phyloP scores from a whole-genome alignment of 2,329 filamentous ascomycete species.

The Aureobasidium melanogenum region DNA sequence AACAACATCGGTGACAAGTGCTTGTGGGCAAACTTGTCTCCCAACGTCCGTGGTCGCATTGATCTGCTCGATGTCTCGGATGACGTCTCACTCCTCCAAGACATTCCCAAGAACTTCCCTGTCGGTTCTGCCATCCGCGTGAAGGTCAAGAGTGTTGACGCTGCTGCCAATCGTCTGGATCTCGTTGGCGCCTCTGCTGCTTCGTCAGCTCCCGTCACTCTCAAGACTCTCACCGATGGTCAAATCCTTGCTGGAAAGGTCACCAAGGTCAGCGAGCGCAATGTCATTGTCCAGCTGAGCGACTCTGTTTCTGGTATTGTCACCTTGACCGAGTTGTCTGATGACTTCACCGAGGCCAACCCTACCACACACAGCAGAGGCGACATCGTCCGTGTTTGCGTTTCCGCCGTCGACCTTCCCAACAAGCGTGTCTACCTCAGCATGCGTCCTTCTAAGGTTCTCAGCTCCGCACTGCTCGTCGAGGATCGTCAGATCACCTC shows the following conservation, averaged over 20 bases:
- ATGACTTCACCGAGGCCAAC: constrained; percentile 77
- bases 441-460: constrained; percentile 73
- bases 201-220: constrained; percentile 47
- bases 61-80: constrained; percentile 77
- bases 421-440: constrained; percentile 84
- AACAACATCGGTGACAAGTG: constrained; percentile 77
- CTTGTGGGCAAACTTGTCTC: constrained; percentile 85
- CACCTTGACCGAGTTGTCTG: constrained; percentile 71
- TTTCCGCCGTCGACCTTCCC: constrained; percentile 67
- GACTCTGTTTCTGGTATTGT: constrained; percentile 72
- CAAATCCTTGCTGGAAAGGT: constrained; percentile 77
- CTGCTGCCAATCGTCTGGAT: constrained; percentile 66
- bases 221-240: constrained; percentile 65
- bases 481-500: constrained; percentile 71
- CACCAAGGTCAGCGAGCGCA: constrained; percentile 75
- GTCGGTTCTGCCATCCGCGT: constrained; percentile 81
- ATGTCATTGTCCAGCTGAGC: constrained; percentile 77
- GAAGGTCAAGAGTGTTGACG: constrained; percentile 65
- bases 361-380: constrained; percentile 70
- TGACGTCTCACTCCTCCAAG: constrained; percentile 68
- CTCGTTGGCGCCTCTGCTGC: constrained; percentile 63
- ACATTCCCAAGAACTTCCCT: constrained; percentile 74
- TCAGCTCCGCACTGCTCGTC: constrained; percentile 75
- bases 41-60: constrained; percentile 77
- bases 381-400: constrained; percentile 78